Evolutionary conservation across 2,329 filamentous ascomycete species (phyloP), one percentile per base, ranked within the genome.

Genomic region (Cercospora brassicicola): DNA sequence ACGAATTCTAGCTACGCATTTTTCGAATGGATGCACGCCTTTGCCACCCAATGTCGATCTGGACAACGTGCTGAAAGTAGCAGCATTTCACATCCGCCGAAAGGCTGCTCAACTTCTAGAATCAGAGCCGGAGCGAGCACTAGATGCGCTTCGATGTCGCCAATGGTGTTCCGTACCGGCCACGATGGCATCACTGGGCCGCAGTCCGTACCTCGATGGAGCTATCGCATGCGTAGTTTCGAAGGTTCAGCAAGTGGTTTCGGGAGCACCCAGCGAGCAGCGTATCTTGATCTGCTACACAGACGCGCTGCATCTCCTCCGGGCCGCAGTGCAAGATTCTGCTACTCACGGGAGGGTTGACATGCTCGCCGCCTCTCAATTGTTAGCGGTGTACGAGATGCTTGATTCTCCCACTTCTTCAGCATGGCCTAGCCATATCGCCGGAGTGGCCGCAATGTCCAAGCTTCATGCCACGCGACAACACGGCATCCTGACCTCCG

Each of bases 381-480:
- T 69, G 15, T 31, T 69, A 10, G 67, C 67, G 1, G 60, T 69
- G 10, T 69, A 69, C 18, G 67, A 69, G 15, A 69, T 69, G 67
- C 56, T 69, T 33, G 67, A 67, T 51, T 69, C 61, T 13, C 65
- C 65, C 3, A 53, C 60, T 30, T 59, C 60, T 8, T 48, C 28
- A 5, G 59, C 56, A 15, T 69, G 68, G 68, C 18, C 56, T 13
- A 62, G 64, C 28, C 68, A 70, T 48, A 64, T 68, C 8, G 66
- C 68, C 18, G 68, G 65, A 28, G 68, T 67, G 13, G 65, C 66
- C 5, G 68, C 65, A 26, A 68, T 70, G 66, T 66, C 66, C 9
- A 66, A 66, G 39, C 28, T 67, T 0, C 68, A 67, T 15, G 62
- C 36, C 11, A 36, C 20, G 11, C 33, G 55, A 23, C 30, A 61